These are phyloP conservation scores for Aeschynomene evenia DNA, from an alignment of 306 rosid species.

Conservation along the genomic window DNA sequence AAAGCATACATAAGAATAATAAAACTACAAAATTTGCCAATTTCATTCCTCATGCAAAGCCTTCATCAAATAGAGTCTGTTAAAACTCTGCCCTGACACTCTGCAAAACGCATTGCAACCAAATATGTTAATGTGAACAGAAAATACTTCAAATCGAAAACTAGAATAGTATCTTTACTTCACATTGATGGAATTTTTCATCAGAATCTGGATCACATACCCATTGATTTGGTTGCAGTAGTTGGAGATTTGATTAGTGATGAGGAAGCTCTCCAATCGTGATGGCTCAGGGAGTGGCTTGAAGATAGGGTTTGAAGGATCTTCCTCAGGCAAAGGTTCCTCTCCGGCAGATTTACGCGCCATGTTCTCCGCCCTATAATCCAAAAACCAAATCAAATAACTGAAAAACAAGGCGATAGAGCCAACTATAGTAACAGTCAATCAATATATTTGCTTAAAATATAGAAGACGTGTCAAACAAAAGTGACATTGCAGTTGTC, in stretches of 20 bases:
- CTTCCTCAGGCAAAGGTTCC: conserved; percentile 93
- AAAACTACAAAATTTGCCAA: conserved; percentile 16
- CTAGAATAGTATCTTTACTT: neutral
- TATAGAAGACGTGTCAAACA: neutral
- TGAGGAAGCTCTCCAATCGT: conserved; percentile 91
- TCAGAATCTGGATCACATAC: conserved; percentile 44
- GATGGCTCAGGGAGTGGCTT: conserved; percentile 92
- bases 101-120: conserved; percentile 49
- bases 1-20: conserved; percentile 19
- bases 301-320: conserved; percentile 82
- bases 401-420: neutral
- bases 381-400: conserved; percentile 20
- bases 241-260: conserved; percentile 87
- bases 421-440: neutral
- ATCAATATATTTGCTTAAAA: neutral
- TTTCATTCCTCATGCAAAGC: conserved; percentile 69
- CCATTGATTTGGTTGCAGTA: conserved; percentile 98
- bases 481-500: neutral
- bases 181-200: neutral
- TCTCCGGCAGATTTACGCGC: conserved; percentile 81
- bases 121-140: neutral
- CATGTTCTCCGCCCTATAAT: conserved; percentile 71
- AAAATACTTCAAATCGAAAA: conserved; percentile 2
- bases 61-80: conserved; percentile 77
- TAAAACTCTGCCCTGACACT: conserved; percentile 87